Conservation (phyloP, 257 asterid species). For the Oldenlandia corymbosa region DNA sequence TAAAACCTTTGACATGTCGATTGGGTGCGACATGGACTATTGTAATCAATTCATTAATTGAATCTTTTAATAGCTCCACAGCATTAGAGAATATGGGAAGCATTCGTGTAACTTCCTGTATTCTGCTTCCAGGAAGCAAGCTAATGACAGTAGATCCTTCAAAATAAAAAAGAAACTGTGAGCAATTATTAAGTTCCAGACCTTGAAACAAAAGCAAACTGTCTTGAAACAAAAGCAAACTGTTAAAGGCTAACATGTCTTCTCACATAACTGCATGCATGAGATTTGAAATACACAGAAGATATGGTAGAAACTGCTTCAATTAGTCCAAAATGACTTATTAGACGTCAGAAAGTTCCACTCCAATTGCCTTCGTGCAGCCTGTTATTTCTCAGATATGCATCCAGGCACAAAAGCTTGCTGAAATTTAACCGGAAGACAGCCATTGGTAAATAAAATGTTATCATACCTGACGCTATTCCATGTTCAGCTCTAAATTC, state of each 20-base stretch:
- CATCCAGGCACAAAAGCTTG: not conserved
- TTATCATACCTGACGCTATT: constrained; percentile 56
- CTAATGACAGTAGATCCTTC: constrained; percentile 68
- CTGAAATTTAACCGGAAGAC: constrained; percentile 5
- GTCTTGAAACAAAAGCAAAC: not conserved
- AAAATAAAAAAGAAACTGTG: constrained; percentile 9
- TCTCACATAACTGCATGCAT: not conserved
- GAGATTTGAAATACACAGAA: not conserved
- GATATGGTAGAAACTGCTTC: not conserved
- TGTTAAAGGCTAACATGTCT: not conserved
- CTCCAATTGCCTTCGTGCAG: not conserved
- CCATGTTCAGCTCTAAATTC: constrained; percentile 49
- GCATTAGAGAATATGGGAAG: constrained; percentile 61
- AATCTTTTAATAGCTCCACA: constrained; percentile 46
- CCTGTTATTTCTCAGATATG: not conserved
- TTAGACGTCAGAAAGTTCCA: not conserved
- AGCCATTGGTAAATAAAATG: constrained; percentile 8
- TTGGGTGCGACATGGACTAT: constrained; percentile 85
- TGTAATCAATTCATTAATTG: constrained; percentile 43
- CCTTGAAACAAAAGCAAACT: not conserved
- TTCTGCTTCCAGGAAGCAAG: constrained; percentile 94
- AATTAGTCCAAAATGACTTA: not conserved
- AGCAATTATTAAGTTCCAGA: not conserved
- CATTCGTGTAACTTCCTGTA: constrained; percentile 89
- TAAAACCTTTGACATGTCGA: constrained; percentile 54